A percentile compares a stretch with the other conserved stretches of the same genome.
phyloP scores from a whole-genome alignment of 2,329 filamentous ascomycete genomes.

The Nothophoma quercina region DNA sequence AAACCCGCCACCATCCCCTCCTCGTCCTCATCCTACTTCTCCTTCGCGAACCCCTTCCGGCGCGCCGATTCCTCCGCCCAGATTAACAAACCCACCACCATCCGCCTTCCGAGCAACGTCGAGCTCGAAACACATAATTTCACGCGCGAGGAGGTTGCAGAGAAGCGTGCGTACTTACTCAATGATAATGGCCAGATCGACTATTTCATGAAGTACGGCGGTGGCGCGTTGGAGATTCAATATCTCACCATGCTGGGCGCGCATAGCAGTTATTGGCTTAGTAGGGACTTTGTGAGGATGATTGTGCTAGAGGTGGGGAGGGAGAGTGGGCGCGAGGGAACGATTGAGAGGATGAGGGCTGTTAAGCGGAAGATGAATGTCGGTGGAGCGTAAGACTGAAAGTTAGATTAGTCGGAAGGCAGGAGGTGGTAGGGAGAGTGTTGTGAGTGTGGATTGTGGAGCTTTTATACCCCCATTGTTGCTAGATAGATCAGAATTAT shows the following conservation, averaged over 20 bases:
- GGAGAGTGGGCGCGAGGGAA: conserved; percentile 69
- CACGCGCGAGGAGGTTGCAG: conserved; percentile 87
- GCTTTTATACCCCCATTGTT: neutral
- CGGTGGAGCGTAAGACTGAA: neutral
- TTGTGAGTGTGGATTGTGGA: too few relatives aligned
- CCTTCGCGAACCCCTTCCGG: conserved; percentile 52
- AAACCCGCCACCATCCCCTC: conserved; percentile 82
- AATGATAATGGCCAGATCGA: conserved; percentile 98
- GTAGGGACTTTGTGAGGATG: conserved; percentile 87
- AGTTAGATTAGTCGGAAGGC: too few relatives aligned
- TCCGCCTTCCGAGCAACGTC: conserved; percentile 62
- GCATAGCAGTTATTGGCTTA: conserved; percentile 92
- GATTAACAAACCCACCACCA: conserved; percentile 34
- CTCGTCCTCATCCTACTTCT: conserved; percentile 62
- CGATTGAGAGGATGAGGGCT: conserved; percentile 62
- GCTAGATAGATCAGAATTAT: neutral
- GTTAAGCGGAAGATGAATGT: conserved; percentile 56
- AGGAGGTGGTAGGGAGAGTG: too few relatives aligned
- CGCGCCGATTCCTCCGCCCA: conserved; percentile 33
- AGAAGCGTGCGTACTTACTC: conserved; percentile 83
- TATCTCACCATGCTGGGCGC: conserved; percentile 97
- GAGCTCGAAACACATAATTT: conserved; percentile 97
- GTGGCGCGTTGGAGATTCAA: conserved; percentile 89
- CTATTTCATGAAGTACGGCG: conserved; percentile 82
- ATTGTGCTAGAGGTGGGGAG: conserved; percentile 88